Conservation (phyloP, 2,329 filamentous ascomycete genomes). For the Daldinia eschscholtzii region DNA sequence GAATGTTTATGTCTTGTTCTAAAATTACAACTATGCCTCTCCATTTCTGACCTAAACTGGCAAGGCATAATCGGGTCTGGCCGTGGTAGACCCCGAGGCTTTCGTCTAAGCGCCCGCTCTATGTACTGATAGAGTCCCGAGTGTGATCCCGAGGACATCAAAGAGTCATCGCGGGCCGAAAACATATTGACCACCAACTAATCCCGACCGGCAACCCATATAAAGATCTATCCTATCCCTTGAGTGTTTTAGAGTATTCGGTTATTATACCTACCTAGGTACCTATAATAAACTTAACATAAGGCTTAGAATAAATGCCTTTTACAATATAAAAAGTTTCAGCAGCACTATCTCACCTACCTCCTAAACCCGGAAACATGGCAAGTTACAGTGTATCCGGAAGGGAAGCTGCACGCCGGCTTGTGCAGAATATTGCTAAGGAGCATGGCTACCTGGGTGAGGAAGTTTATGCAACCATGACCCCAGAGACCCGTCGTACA, state of each 20-base stretch:
- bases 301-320: no score
- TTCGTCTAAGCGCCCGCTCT: background rate
- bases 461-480: constrained; percentile 31
- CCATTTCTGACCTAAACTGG: background rate
- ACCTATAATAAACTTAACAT: background rate
- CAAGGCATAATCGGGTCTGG: background rate
- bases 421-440: constrained; percentile 40
- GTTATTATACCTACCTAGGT: background rate
- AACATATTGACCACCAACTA: background rate
- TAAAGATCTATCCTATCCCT: background rate
- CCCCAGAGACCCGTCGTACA: constrained; percentile 16
- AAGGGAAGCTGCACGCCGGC: constrained; percentile 19
- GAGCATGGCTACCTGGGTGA: constrained; percentile 45
- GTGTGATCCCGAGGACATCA: background rate
- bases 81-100: background rate
- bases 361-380: background rate
- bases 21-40: background rate
- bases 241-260: background rate
- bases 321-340: no score
- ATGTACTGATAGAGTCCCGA: background rate
- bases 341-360: background rate
- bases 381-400: background rate
- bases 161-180: background rate
- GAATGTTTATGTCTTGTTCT: background rate
- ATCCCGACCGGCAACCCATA: background rate